phyloP scores from a whole-genome alignment of 2,329 filamentous ascomycete species.

The Diaporthe sp. region DNA sequence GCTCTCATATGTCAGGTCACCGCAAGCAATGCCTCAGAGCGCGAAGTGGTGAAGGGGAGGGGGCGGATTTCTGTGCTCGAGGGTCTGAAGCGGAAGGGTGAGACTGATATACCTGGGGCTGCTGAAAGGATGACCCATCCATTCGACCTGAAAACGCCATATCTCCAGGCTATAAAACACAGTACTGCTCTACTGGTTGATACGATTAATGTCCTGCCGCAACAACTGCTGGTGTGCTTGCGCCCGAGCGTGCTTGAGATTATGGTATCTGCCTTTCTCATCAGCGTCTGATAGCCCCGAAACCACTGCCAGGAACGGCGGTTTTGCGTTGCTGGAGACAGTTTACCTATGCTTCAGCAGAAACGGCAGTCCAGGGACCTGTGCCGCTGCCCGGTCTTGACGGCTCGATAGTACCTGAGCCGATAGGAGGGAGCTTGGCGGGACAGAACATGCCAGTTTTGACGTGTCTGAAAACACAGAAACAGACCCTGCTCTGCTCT shows the following conservation, averaged over 20 bases:
- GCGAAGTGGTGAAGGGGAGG: neutral
- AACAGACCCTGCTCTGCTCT: slow-evolving; percentile 1
- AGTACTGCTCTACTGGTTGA: neutral
- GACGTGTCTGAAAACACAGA: slow-evolving; percentile 38
- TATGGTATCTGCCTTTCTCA: neutral
- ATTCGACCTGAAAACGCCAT: slow-evolving; percentile 50
- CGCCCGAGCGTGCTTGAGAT: neutral
- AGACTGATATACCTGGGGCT: slow-evolving; percentile 50
- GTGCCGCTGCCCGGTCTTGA: slow-evolving; percentile 1
- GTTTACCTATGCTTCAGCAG: slow-evolving; percentile 3
- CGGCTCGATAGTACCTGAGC: slow-evolving; percentile 7
- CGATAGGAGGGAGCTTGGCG: slow-evolving; percentile 17
- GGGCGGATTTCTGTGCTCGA: neutral
- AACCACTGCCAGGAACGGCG: neutral
- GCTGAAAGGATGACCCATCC: slow-evolving; percentile 48
- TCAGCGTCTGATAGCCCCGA: neutral
- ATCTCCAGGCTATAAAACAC: neutral
- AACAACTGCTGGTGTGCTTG: neutral
- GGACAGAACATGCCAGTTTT: slow-evolving; percentile 7
- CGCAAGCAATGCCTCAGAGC: slow-evolving; percentile 16
- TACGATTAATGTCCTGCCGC: slow-evolving; percentile 14
- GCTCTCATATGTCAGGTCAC: slow-evolving; percentile 19
- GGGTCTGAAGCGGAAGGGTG: neutral
- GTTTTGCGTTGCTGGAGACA: neutral
- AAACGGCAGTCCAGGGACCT: neutral